Conservation (phyloP, 2,329 filamentous ascomycete genomes). For the Aspergillus pseudoglaucus region DNA sequence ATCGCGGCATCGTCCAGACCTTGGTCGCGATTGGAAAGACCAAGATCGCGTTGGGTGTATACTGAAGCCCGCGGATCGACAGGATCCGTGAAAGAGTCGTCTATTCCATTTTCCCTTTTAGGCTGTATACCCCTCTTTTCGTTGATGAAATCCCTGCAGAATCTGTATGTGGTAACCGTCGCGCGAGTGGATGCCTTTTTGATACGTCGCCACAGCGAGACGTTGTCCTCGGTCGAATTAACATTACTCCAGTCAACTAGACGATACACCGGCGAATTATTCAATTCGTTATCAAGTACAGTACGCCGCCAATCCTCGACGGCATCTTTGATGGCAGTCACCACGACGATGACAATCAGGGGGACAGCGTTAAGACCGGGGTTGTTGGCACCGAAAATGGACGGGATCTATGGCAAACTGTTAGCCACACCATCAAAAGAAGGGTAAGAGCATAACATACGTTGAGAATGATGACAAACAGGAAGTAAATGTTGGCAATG, state of each 20-base stretch:
- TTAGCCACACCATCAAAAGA: conserved; percentile 14
- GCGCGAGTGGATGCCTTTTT: conserved; percentile 78
- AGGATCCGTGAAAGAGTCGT: conserved; percentile 61
- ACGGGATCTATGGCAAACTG: conserved; percentile 63
- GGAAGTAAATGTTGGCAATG: conserved; percentile 95
- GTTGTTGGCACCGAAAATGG: conserved; percentile 88
- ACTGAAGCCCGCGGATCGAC: conserved; percentile 51
- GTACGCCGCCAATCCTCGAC: conserved; percentile 94
- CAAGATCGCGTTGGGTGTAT: conserved; percentile 47
- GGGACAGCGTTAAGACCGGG: conserved; percentile 86
- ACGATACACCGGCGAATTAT: conserved; percentile 91
- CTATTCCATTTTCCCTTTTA: conserved; percentile 46
- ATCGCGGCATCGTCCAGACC: conserved; percentile 59
- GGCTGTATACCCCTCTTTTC: conserved; percentile 37
- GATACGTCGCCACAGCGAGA: conserved; percentile 77
- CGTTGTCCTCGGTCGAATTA: conserved; percentile 79
- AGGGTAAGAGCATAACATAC: conserved; percentile 52
- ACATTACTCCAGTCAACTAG: conserved; percentile 86
- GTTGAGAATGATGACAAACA: conserved; percentile 88
- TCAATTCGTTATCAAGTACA: conserved; percentile 82
- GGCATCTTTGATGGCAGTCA: conserved; percentile 89
- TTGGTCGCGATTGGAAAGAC: conserved; percentile 41
- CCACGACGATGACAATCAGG: conserved; percentile 80
- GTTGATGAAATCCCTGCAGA: conserved; percentile 44
- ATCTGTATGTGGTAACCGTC: conserved; percentile 50